Base-by-base conservation (phyloP, 345 rosid species). In the Rubroshorea leprosula region DNA sequence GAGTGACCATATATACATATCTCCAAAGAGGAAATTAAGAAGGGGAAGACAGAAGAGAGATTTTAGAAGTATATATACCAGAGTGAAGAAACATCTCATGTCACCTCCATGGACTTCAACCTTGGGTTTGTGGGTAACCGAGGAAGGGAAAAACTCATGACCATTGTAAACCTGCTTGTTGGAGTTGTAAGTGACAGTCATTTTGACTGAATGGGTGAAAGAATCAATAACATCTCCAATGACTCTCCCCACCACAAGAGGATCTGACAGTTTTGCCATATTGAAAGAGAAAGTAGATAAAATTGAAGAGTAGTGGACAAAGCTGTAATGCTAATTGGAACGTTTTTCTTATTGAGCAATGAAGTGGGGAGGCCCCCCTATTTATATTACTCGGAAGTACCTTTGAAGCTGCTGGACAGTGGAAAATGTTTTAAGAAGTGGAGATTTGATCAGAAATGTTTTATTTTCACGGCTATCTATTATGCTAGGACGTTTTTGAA, bases 11-110 rank as follows among this genome's bases (percentile, higher is more conserved):
- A n/a, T n/a, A n/a, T n/a, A n/a, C n/a, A n/a, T n/a, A n/a, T n/a
- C n/a, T n/a, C n/a, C n/a, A n/a, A n/a, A n/a, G n/a, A n/a, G 48
- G 8, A 44, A n/a, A 49, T 23, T 0, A 20, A 35, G 48, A 38
- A 7, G 0, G 16, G 7, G 0, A 13, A 5, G 9, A 7, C 8
- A 26, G 4, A 41, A 35, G 1, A 39, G 26, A 17, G 5, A 19
- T 49, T 35, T 17, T 23, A 18, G 8, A 56, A 16, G 38, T 3
- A 6, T 5, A 17, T 16, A 9, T 31, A 92, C 98, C 95, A 92
- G 85, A n/a, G 98, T 92, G 80, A 86, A 92, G 65, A 92, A 89
- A 24, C 95, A 83, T 68, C 96, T 83, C 89, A 92, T 67, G 49
- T 92, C 98, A 54, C 84, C 90, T 0, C 93, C 96, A 59, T 74